Base-by-base conservation (phyloP, 2,329 filamentous ascomycete genomes). In the Chrysoporthe austroafricana region DNA sequence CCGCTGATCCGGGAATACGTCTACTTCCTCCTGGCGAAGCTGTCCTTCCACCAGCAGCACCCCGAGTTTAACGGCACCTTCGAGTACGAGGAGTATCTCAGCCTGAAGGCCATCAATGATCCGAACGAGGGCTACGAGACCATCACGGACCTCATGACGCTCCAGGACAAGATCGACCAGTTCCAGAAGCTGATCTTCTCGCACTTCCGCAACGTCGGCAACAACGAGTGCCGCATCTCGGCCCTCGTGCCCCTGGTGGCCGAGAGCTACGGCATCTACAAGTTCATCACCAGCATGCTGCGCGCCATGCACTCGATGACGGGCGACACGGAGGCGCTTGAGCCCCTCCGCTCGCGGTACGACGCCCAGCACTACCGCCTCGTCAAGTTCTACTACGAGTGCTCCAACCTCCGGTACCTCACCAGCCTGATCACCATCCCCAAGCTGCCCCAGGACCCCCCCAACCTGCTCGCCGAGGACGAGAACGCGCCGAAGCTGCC, bases 181-280 rank as follows among this genome's bases (percentile, higher is more conserved):
- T 98, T 99, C 81, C 96, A 99, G 79, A 99, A 98, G 82, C 86
- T 99, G 72, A 96, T 98, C 75, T 99, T 98, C 81, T 96, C 96
- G 4, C 94, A 98, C 79, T 98, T 99, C 81, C 90, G 94, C 69
- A 89, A 90, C 72, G 92, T 94, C 36, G 90, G 91, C 60, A 97
- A 97, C 81, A 99, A 98, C 75, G 96, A 99, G 79, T 98, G 95
- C 79, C 88, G 95, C 70, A 99, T 99, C 75, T 96, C 95, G 16
- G 93, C 96, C 1, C 82, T 99, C 64, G 94, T 98, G 32, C 93
- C 94, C 2, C 83, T 99, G 56, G 96, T 99, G 3, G 93, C 97
- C 77, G 96, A 99, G 83, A 98, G 94, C 78, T 99, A 98, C 79
- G 96, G 96, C 60, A 98, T 99, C 73, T 99, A 99, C 85, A 98